Percentiles rank a stretch among this genome's conserved stretches.
phyloP scores from a whole-genome alignment of 169 alveolate genomes.

The Plasmodium berghei region DNA sequence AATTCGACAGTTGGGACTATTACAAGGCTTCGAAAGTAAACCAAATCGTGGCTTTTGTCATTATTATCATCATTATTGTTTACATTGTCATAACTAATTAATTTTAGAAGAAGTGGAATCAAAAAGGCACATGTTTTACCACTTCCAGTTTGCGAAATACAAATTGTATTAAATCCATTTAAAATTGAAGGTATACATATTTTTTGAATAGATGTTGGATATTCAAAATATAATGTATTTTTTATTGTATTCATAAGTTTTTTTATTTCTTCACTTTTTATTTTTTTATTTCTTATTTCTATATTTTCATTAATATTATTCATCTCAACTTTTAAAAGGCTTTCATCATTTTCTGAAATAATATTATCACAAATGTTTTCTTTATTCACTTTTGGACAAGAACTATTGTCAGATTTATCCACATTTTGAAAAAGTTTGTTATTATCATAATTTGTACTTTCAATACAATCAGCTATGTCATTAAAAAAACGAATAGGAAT shows the following conservation, averaged over 20 bases:
- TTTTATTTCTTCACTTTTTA: constrained; percentile 9
- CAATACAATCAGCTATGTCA: constrained; percentile 23
- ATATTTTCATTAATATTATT: neutral
- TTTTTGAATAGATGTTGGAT: constrained; percentile 59
- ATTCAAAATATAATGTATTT: constrained; percentile 31
- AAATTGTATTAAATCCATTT: constrained; percentile 79
- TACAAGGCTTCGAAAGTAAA: constrained; percentile 38
- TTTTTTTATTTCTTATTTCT: neutral
- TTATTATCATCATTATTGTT: neutral
- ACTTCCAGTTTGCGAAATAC: constrained; percentile 87
- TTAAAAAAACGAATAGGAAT: constrained; percentile 60
- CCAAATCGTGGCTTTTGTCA: neutral
- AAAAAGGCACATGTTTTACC: constrained; percentile 87
- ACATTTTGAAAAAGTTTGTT: neutral
- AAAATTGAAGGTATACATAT: constrained; percentile 81
- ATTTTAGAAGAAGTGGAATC: constrained; percentile 76
- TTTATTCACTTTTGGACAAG: neutral
- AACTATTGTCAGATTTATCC: neutral
- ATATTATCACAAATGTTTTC: neutral
- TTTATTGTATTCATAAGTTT: constrained; percentile 40
- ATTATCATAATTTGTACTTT: neutral
- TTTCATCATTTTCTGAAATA: neutral
- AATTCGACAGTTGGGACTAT: constrained; percentile 61
- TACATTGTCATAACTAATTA: neutral
- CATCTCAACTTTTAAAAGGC: neutral